Evolutionary conservation across 129 eudicot genomes (phyloP).

Genomic region (Escallonia herrerae): DNA sequence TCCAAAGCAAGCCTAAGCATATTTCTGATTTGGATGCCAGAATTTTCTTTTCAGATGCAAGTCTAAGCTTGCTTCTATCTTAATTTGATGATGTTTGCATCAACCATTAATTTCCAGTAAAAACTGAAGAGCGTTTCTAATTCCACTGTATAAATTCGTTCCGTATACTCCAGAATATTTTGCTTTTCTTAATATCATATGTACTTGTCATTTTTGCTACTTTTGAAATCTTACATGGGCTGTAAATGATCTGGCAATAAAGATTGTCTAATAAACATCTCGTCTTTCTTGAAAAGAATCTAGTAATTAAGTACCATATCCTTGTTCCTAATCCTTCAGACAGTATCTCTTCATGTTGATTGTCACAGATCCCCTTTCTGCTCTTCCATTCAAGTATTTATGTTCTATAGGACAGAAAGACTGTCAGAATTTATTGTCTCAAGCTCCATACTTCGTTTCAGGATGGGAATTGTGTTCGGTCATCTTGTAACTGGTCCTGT

Average conservation of each 20-base stretch:
- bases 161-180: background rate
- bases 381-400: background rate
- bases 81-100: background rate
- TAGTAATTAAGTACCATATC: too few species aligned
- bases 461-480: slow-evolving; percentile 71
- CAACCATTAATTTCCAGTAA: background rate
- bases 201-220: too few species aligned
- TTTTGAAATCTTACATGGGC: too few species aligned
- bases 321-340: too few species aligned
- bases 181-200: background rate
- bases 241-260: too few species aligned
- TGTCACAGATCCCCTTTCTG: background rate
- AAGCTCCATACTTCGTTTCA: slow-evolving; percentile 26
- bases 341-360: background rate
- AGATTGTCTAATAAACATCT: too few species aligned
- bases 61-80: background rate
- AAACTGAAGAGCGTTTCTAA: background rate
- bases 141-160: background rate
- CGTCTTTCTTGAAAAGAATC: too few species aligned
- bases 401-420: too few species aligned
- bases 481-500: slow-evolving; percentile 49
- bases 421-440: background rate
- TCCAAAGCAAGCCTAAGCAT: background rate
- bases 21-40: background rate
- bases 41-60: background rate